Base-by-base conservation (phyloP, 2,329 filamentous ascomycete genomes). In the Fusarium luffae region DNA sequence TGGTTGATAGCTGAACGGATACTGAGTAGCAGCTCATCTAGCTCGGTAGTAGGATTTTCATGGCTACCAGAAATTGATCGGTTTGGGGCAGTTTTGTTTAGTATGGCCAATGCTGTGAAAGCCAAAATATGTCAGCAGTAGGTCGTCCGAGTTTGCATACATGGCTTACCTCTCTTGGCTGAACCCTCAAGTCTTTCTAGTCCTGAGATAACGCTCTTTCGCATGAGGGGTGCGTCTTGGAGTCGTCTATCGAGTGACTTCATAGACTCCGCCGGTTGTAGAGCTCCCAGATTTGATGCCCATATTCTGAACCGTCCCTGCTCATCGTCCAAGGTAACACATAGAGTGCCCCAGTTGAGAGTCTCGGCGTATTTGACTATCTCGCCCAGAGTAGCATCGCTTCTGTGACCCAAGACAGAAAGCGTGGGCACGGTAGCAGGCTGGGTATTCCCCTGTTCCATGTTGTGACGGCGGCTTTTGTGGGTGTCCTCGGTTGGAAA, bases 381-480 rank as follows among this genome's bases (percentile, higher is more conserved):
- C 4, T 37, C 1, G 0, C 4, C 3, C 0, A 37, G 34, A 4
- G 18, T 3, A n/a, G 34, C 34, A 4, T 37, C 34, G 5, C 34
- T 12, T 0, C 4, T 37, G 34, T 37, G 34, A 0, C 18, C 3
- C 1, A n/a, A 1, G 3, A 2, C 1, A n/a, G 34, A 37, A 37
- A 37, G 10, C 3, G 34, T n/a, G 0, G 10, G 34, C 5, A 37
- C 10, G 5, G 0, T 1, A n/a, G 0, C 3, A 37, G 34, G 18
- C 4, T 37, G 21, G 19, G 19, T 21, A 21, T 21, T 21, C 11
- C 1, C 18, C 0, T 37, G 16, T 2, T 37, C 10, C 34, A 37
- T 37, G 34, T 37, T 37, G 19, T 21, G 19, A 21, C 19, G 19
- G 19, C 19, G 19, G 19, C 19, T 21, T 21, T 4, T 21, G 19